Conservation (phyloP, 257 asterid species). For the Jacaranda copaia region DNA sequence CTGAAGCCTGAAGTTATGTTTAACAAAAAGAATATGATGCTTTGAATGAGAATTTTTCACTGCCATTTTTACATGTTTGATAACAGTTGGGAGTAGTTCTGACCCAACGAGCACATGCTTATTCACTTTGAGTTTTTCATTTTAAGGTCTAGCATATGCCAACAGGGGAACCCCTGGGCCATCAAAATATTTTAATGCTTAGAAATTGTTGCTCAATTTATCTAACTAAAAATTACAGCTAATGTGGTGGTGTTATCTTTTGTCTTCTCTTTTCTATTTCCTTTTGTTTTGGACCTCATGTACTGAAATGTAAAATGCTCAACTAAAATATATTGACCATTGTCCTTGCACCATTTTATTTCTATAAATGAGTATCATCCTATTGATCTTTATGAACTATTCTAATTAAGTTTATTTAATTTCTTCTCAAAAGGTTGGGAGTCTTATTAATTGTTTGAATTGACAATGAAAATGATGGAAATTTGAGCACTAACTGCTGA, state of each 20-base stretch:
- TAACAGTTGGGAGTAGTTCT: conserved; percentile 8
- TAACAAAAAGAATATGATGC: conserved; percentile 9
- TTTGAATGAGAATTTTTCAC: background rate
- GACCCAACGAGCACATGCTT: conserved; percentile 19
- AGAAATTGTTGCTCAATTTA: background rate
- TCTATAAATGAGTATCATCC: conserved; percentile 19
- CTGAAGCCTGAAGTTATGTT: conserved; percentile 2
- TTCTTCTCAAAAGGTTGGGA: background rate
- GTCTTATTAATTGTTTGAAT: background rate
- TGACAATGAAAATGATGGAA: background rate
- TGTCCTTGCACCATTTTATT: conserved; percentile 12
- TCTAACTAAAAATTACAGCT: background rate
- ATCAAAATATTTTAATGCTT: conserved; percentile 1
- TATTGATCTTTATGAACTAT: background rate
- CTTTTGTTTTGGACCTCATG: background rate
- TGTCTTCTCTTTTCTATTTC: background rate
- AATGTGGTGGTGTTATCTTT: background rate
- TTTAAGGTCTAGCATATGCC: background rate
- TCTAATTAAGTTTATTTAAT: conserved; percentile 1
- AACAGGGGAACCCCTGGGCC: conserved; percentile 13
- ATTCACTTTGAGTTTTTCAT: background rate
- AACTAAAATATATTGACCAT: background rate
- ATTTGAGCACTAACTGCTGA: conserved; percentile 28
- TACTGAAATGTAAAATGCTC: background rate
- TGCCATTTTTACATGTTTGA: background rate